phyloP scores from a whole-genome alignment of 2,329 filamentous ascomycete species.

The Aspergillus intermedius region DNA sequence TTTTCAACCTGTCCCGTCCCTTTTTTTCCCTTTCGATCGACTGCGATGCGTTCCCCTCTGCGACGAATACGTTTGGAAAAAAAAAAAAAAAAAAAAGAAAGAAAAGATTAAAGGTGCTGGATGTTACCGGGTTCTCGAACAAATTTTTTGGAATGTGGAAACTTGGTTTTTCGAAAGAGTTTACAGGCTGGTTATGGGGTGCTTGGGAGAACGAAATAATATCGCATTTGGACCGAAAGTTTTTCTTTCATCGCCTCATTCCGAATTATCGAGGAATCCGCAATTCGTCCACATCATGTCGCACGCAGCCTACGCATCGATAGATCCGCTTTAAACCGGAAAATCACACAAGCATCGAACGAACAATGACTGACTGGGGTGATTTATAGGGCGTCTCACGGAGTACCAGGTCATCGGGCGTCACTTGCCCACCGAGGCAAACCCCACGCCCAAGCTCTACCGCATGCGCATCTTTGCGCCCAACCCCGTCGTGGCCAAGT shows the following conservation, averaged over 20 bases:
- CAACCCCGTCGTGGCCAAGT: conserved; percentile 98
- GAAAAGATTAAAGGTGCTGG: conserved; percentile 1
- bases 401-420: conserved; percentile 99
- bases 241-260: conserved; percentile 7
- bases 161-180: background rate
- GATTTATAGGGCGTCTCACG: conserved; percentile 82
- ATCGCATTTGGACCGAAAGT: conserved; percentile 6
- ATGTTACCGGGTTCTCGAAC: background rate
- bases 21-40: conserved; percentile 22
- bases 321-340: conserved; percentile 3
- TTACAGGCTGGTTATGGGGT: background rate
- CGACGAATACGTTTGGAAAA: conserved; percentile 18
- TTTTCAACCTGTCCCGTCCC: conserved; percentile 19
- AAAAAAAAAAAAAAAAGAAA: conserved; percentile 14
- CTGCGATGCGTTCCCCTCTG: conserved; percentile 18
- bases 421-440: conserved; percentile 94
- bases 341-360: conserved; percentile 2
- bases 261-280: background rate
- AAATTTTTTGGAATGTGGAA: background rate
- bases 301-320: conserved; percentile 13
- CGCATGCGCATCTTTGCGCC: conserved; percentile 99
- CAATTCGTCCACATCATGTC: conserved; percentile 8
- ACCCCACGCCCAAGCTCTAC: conserved; percentile 97
- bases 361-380: conserved; percentile 27
- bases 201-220: conserved; percentile 1